Evolutionary conservation across 768 basidiomycete species (phyloP).

Genomic region (Chlorophyllum brunneum): DNA sequence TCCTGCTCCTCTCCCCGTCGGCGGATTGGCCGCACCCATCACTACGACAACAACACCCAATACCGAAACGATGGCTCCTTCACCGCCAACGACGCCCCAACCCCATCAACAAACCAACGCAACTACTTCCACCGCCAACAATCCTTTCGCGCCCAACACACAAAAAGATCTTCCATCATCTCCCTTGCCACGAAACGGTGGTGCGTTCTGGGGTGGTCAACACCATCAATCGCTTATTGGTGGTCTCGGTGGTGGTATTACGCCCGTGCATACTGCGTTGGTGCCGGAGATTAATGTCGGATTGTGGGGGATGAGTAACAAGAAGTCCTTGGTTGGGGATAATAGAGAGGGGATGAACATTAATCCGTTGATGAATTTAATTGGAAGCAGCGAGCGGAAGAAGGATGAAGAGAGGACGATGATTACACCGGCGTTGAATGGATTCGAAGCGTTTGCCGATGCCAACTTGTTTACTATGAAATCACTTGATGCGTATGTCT

Average conservation of each 20-base stretch:
- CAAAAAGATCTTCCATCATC: conserved; percentile 74
- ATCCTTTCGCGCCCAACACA: conserved; percentile 67
- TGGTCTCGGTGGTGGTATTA: conserved; percentile 69
- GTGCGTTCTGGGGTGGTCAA: conserved; percentile 76
- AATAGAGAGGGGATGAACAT: conserved; percentile 45
- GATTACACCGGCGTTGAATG: conserved; percentile 21
- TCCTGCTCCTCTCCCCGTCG: conserved; percentile 42
- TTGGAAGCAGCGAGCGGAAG: conserved; percentile 36
- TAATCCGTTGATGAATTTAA: conserved; percentile 49
- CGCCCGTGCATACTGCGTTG: conserved; percentile 81
- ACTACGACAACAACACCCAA: neutral
- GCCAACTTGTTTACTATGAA: conserved; percentile 84
- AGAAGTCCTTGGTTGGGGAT: conserved; percentile 4
- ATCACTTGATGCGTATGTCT: conserved; percentile 70
- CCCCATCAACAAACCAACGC: conserved; percentile 7
- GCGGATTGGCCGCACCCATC: conserved; percentile 1
- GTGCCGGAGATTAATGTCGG: conserved; percentile 56
- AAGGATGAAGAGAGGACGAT: conserved; percentile 3
- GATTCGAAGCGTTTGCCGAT: conserved; percentile 79
- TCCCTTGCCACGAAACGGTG: conserved; percentile 41
- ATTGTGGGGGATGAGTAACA: conserved; percentile 7
- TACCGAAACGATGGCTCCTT: neutral
- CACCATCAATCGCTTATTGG: conserved; percentile 22
- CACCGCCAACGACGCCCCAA: neutral
- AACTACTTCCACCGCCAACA: conserved; percentile 20